Evolutionary conservation across 768 basidiomycete genomes (phyloP), one percentile per base, ranked within the genome.

Genomic region (Coprinopsis sp.): DNA sequence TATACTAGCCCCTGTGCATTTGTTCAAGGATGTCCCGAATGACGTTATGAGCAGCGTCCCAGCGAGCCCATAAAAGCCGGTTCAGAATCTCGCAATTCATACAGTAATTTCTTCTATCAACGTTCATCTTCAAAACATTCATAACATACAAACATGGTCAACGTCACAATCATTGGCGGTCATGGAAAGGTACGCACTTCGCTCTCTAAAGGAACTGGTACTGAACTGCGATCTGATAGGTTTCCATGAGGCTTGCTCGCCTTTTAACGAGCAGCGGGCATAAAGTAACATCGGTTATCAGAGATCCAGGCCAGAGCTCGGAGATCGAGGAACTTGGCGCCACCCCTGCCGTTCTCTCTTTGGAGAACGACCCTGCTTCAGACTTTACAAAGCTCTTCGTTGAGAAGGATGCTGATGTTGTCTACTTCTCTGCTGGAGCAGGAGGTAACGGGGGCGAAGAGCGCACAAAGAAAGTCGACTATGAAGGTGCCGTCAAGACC

Each of bases 401-500:
- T 14, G 52, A 62, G 28, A 65, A 65, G 0, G 53, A 62, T 6
- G 42, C 48, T 2, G 70, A 73, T 43, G 61, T 74, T 6, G 69
- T 77, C n/a, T 73, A 73, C 51, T 75, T 73, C 50, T 66, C 67
- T 28, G 73, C 73, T 3, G 73, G 73, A 0, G 77, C 82, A 0
- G 81, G 81, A 0, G 79, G 79, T 0, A 79, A 78, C 53, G 81
- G 79, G 6, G 75, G 74, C 0, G 66, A 69, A 28, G 77, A 78
- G 54, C 58, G 76, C 25, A 82, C 78, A 2, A 74, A 72, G 57
- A 69, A 66, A 23, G 81, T 84, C 5, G 76, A 78, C 53, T 79
- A 76, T 52, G 77, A 81, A 39, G 83, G 82, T 7, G 81, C 82
- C 0, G 51, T 87, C 29, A 86, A 85, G 62, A 74, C 83, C 2